These are phyloP conservation scores for Hymenoscyphus occultus DNA, from an alignment of 2,329 filamentous ascomycete species.

Conservation along the genomic window DNA sequence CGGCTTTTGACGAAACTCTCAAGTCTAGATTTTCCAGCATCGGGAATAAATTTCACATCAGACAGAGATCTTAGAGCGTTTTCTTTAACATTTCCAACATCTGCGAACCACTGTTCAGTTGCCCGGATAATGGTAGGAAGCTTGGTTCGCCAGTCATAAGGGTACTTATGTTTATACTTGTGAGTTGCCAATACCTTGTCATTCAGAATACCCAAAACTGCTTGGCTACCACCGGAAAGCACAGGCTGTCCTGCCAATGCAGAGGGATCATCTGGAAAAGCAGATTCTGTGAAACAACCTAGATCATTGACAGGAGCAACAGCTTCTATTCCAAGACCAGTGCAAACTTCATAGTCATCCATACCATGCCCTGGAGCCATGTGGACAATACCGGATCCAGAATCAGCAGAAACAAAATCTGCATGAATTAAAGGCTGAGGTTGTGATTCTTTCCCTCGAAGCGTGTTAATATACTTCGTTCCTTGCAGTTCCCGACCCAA, in stretches of 20 bases:
- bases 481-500: conserved; percentile 63
- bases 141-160: conserved; percentile 97
- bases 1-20: conserved; percentile 83
- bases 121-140: conserved; percentile 85
- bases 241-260: conserved; percentile 70
- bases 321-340: conserved; percentile 64
- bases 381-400: conserved; percentile 95
- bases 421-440: conserved; percentile 74
- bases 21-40: conserved; percentile 68
- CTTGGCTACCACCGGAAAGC: conserved; percentile 63
- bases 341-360: conserved; percentile 88
- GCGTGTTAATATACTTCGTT: conserved; percentile 66
- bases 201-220: conserved; percentile 67
- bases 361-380: conserved; percentile 92
- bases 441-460: conserved; percentile 57
- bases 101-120: conserved; percentile 97
- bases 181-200: conserved; percentile 67
- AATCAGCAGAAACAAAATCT: conserved; percentile 82
- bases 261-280: conserved; percentile 67
- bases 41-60: conserved; percentile 74
- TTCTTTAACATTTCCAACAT: conserved; percentile 79
- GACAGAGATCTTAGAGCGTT: conserved; percentile 68
- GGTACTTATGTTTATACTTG: conserved; percentile 84
- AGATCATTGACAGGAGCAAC: conserved; percentile 81
- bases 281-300: conserved; percentile 77